These are phyloP conservation scores for Halophytophthora batemanensis DNA, from an alignment of 352 stramenopile genomes.

Conservation along the genomic window DNA sequence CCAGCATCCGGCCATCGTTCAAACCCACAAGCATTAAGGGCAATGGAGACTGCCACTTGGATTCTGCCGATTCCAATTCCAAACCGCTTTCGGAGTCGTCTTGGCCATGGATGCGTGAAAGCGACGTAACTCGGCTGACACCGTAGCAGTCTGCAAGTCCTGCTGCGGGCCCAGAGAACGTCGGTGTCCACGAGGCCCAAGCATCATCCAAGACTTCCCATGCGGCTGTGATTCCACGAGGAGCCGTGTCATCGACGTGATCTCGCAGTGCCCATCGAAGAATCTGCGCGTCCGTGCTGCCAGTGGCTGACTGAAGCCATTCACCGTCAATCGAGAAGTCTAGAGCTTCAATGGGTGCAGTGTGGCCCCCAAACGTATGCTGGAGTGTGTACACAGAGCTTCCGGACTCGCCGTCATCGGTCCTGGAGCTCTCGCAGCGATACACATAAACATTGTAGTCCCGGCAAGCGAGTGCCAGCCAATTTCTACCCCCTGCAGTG, in stretches of 20 bases:
- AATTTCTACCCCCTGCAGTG: conserved; percentile 11
- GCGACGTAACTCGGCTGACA: conserved; percentile 19
- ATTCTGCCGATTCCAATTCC: not conserved
- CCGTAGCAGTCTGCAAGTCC: conserved; percentile 41
- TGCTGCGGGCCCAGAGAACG: conserved; percentile 51
- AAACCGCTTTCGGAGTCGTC: not conserved
- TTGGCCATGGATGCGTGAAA: conserved; percentile 43
- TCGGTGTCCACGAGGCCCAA: conserved; percentile 51
- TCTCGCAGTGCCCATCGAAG: conserved; percentile 58
- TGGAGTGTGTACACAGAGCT: conserved; percentile 33
- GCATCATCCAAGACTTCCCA: conserved; percentile 34
- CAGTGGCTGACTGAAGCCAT: conserved; percentile 69
- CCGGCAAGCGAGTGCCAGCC: conserved; percentile 47
- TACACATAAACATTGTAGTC: conserved; percentile 84
- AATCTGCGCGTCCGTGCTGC: conserved; percentile 50
- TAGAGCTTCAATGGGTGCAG: conserved; percentile 49
- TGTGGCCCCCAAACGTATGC: conserved; percentile 66
- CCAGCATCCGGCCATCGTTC: conserved; percentile 47
- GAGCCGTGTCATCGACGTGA: conserved; percentile 1
- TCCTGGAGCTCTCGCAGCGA: conserved; percentile 12
- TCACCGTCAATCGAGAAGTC: conserved; percentile 61
- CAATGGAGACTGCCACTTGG: conserved; percentile 42
- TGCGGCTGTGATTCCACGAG: not conserved
- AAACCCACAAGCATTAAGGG: conserved; percentile 47
- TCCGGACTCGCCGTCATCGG: conserved; percentile 2